Base-by-base conservation (phyloP, 768 basidiomycete species). In the Gymnopilus dilepis region DNA sequence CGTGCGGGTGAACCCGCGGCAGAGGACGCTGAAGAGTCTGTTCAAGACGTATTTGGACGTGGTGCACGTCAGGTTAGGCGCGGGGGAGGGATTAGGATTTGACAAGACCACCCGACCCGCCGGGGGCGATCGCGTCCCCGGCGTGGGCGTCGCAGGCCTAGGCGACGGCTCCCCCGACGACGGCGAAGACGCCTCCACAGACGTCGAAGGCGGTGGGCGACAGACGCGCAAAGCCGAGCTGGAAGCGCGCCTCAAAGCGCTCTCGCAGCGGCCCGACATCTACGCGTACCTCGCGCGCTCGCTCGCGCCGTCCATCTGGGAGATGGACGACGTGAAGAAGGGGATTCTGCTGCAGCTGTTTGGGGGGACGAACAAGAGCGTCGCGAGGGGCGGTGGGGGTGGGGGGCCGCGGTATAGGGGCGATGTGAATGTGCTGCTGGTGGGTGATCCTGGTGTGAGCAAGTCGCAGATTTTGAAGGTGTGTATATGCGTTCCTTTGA, bases 261-360 rank as follows among this genome's bases (percentile, higher is more conserved):
- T 97, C 30, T 91, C 91, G 68, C 75, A 82, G 64, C 77, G 85
- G 58, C 85, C 86, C 17, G 95, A 97, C 73, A 79, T 99, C 28
- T 99, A 99, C 72, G 93, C 94, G 1, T 77, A 92, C 26, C 82
- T 99, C 5, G 79, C 95, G 7, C 81, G 90, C 17, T 94, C 91
- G 2, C 83, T 99, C 58, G 97, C 96, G 1, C 97, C 97, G 15
- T 92, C 89, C 33, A 97, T 99, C 65, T 99, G 94, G 89, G 92
- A 94, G 73, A 91, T 99, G 92, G 96, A 99, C 24, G 97, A 99
- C 71, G 95, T 99, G 61, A 99, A 99, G 80, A 98, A 99, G 80
- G 97, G 97, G 0, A 97, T 99, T 56, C 73, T 99, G 60, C 78
- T 99, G 31, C 97, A 99, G 74, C 76, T 99, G 24, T 99, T 99